Base-by-base conservation (phyloP, 345 rosid species). In the Ceriops decandra region DNA sequence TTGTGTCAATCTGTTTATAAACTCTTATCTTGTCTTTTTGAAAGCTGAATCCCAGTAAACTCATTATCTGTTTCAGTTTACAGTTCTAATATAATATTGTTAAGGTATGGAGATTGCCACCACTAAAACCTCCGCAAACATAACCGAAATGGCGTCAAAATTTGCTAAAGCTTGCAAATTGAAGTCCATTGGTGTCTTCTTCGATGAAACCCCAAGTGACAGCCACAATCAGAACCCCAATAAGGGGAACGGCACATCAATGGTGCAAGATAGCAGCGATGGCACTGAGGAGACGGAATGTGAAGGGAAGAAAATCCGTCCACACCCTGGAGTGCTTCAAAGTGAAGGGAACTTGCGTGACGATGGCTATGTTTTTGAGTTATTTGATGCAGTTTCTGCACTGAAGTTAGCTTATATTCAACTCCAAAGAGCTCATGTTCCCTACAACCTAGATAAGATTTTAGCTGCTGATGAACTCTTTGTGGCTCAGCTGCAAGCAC, bases 351-450 rank as follows among this genome's bases (percentile, higher is more conserved):
- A 70, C 16, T 5, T 54, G 9, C 4, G 10, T 54, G 58, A 60
- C 38, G 81, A 69, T 28, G 63, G n/a, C 1, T 83, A 74, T 60
- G 58, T 85, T 47, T 52, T 67, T 35, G 77, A 75, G 84, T 68
- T 86, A 24, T 88, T 88, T 71, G 84, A 79, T 47, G 56, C 65
- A 66, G 81, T 86, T 74, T 81, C 87, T 7, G 64, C 66, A 5
- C 63, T 88, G 68, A 86, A 86, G 60, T 63, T 79, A 4, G 85
- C 86, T 4, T 88, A 86, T 71, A 68, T 83, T 56, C 82, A 80
- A 77, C 82, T 88, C 68, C 90, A 86, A 66, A 76, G 68, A 78
- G 87, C 87, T 60, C 93, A 84, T 76, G 36, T 83, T 59, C 93
- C 90, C 47, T 82, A 86, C 68, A 76, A 80, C 67, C 85, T 84